Conservation (phyloP, 164 flowering plant genomes). For the Nelumbo lutea region DNA sequence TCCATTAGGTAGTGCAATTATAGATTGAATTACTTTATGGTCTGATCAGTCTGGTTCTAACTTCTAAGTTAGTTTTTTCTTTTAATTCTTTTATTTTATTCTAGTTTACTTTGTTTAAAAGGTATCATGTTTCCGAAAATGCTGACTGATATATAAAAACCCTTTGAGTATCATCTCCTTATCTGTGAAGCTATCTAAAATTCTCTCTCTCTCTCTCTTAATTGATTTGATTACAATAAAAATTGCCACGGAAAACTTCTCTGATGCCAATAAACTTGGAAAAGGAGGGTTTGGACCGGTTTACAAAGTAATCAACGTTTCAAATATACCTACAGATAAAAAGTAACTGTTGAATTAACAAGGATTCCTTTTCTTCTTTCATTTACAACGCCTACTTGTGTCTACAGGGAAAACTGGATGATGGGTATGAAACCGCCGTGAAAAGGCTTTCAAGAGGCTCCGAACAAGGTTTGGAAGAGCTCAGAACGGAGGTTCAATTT, state of each 20-base stretch:
- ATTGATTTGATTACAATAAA: background rate
- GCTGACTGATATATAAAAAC: background rate
- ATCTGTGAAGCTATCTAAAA: too few relatives aligned
- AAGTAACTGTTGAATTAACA: background rate
- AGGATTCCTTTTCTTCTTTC: background rate
- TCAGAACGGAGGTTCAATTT: background rate
- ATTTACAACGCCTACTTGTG: background rate
- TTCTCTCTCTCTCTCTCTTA: too few relatives aligned
- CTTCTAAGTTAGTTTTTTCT: background rate
- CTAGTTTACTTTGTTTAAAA: too few relatives aligned
- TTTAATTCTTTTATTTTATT: too few relatives aligned
- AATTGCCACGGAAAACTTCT: background rate
- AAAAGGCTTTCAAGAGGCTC: background rate
- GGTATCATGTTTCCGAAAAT: background rate
- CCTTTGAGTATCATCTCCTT: background rate
- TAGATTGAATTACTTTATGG: too few relatives aligned
- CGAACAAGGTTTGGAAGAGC: background rate
- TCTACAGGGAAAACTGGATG: background rate
- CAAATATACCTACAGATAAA: too few relatives aligned
- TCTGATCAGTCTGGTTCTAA: background rate
- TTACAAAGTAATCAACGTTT: background rate
- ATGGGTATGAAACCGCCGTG: background rate
- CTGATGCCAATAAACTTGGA: background rate
- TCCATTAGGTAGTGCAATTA: too few relatives aligned
- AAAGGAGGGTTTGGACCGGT: background rate